Percentiles rank a stretch among this genome's conserved stretches.
These are phyloP conservation scores for Bimuria novae-zelandiae DNA, from an alignment of 2,329 filamentous ascomycete species.

Conservation along the genomic window DNA sequence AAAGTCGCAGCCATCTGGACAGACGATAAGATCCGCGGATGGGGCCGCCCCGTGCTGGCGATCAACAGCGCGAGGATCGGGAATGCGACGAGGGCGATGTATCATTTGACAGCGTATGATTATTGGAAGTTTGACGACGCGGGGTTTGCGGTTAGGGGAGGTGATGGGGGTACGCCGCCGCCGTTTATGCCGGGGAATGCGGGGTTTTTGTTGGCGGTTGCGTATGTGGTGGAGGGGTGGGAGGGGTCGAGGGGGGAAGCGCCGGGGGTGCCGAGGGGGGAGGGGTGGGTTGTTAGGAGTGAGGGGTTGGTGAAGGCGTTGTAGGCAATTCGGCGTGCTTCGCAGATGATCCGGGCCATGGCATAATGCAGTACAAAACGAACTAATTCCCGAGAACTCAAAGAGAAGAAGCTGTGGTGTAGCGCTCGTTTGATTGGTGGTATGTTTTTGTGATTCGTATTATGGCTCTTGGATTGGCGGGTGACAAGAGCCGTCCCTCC, in stretches of 20 bases:
- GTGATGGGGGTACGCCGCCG: conserved; percentile 58
- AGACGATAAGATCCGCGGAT: conserved; percentile 33
- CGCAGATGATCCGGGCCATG: too few relatives aligned
- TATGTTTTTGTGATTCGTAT: too few relatives aligned
- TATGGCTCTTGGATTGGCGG: too few relatives aligned
- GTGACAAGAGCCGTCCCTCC: too few relatives aligned
- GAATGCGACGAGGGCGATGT: conserved; percentile 35
- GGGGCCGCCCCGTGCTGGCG: conserved; percentile 37
- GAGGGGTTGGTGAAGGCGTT: conserved; percentile 28
- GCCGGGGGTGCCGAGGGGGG: conserved; percentile 28
- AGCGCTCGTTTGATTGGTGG: too few relatives aligned
- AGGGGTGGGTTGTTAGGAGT: conserved; percentile 28
- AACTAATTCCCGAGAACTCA: too few relatives aligned
- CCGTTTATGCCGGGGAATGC: conserved; percentile 62
- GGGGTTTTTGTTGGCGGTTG: conserved; percentile 56
- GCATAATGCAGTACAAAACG: too few relatives aligned
- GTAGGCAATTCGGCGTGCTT: too few relatives aligned
- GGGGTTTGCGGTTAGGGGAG: conserved; percentile 60
- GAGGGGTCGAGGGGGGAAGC: conserved; percentile 43
- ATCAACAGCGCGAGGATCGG: conserved; percentile 35
- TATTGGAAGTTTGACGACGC: conserved; percentile 59
- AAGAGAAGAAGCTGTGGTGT: too few relatives aligned
- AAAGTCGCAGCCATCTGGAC: conserved; percentile 37
- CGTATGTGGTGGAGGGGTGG: conserved; percentile 63
- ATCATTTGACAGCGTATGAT: conserved; percentile 48